Evolutionary conservation across 179 eudicot species (phyloP).

Genomic region (Amaranthus tricolor): DNA sequence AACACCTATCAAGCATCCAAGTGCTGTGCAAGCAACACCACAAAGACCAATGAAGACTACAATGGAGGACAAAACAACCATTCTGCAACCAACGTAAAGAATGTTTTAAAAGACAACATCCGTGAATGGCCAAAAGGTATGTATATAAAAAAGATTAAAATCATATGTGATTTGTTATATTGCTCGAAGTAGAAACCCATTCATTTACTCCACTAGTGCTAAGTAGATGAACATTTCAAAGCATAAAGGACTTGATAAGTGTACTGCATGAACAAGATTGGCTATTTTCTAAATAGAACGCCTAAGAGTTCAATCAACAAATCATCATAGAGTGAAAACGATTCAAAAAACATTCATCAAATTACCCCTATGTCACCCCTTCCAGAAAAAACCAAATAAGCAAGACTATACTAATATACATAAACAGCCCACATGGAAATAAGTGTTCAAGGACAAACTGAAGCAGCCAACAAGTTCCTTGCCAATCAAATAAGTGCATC

Average conservation of each 20-base stretch:
- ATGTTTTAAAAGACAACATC: not conserved
- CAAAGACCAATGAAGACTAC: not conserved
- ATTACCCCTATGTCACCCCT: too few species aligned
- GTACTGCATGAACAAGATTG: not conserved
- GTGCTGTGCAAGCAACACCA: not conserved
- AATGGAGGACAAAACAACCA: conserved; percentile 5
- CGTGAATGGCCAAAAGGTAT: not conserved
- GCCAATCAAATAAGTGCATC: not conserved
- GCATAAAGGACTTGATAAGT: not conserved
- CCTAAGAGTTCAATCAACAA: not conserved
- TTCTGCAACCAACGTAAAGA: not conserved
- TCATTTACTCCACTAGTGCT: not conserved
- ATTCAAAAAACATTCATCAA: not conserved
- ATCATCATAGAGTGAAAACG: not conserved
- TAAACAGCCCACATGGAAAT: not conserved
- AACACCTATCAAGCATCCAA: not conserved
- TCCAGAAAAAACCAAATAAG: too few species aligned
- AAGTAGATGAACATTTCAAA: not conserved
- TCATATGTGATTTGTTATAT: not conserved
- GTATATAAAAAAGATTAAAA: not conserved
- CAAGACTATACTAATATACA: too few species aligned
- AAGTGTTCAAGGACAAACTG: not conserved
- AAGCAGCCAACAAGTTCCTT: not conserved
- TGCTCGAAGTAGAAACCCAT: not conserved
- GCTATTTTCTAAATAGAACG: not conserved